These are phyloP conservation scores for Penicillium sp. DNA, from an alignment of 2,329 filamentous ascomycete genomes.

Conservation along the genomic window DNA sequence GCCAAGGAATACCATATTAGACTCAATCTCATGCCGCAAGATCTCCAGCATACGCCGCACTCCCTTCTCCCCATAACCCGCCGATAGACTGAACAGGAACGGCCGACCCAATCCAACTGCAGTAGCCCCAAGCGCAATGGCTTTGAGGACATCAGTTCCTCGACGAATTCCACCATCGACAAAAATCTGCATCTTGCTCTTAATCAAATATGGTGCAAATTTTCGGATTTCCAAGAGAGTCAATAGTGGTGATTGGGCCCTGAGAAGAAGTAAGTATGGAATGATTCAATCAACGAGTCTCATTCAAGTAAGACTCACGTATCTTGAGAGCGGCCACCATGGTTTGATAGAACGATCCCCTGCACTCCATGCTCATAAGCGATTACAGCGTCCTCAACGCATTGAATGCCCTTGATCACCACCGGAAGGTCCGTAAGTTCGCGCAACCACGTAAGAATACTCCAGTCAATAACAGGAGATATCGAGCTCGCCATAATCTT, in stretches of 20 bases:
- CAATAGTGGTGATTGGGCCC: conserved; percentile 52
- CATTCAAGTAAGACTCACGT: conserved; percentile 20
- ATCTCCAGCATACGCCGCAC: conserved; percentile 47
- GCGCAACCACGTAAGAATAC: conserved; percentile 42
- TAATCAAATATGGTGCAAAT: conserved; percentile 61
- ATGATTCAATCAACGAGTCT: no score
- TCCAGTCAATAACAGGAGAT: conserved; percentile 32
- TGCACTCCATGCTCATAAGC: conserved; percentile 49
- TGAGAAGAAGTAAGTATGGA: conserved; percentile 6
- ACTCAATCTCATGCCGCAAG: conserved; percentile 34
- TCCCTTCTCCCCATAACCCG: conserved; percentile 59
- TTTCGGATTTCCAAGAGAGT: conserved; percentile 64
- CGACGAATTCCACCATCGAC: conserved; percentile 66
- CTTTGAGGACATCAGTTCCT: conserved; percentile 68
- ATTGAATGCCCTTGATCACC: conserved; percentile 47
- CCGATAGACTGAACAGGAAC: conserved; percentile 58
- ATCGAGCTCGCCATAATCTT: conserved; percentile 31
- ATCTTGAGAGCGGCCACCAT: conserved; percentile 51
- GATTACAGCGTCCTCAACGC: conserved; percentile 50
- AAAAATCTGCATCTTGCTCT: conserved; percentile 58
- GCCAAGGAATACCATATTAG: conserved; percentile 37
- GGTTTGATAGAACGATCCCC: conserved; percentile 44
- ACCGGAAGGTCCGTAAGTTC: conserved; percentile 36
- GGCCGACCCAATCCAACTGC: conserved; percentile 65
- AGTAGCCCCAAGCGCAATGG: conserved; percentile 63